These are phyloP conservation scores for Tulasnella sp. DNA, from an alignment of 768 basidiomycete species.

Conservation along the genomic window DNA sequence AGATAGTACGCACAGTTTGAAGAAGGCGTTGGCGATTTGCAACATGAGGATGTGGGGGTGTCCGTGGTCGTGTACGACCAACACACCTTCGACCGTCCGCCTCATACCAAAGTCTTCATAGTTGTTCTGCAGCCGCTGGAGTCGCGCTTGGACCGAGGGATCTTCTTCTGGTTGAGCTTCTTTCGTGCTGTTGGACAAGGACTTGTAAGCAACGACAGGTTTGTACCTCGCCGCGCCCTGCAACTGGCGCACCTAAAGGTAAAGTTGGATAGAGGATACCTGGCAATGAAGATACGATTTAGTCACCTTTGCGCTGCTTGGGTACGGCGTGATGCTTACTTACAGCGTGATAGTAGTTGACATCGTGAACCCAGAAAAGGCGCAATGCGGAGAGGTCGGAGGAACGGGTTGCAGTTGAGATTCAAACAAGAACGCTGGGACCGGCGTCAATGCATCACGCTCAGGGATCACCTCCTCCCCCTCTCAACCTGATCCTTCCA, in stretches of 20 bases:
- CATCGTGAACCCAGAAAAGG: conserved; percentile 26
- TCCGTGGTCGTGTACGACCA: conserved; percentile 93
- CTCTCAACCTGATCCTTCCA: neutral
- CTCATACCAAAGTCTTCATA: conserved; percentile 98
- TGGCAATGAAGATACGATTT: conserved; percentile 32
- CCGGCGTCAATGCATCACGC: neutral
- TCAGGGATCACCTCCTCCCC: neutral
- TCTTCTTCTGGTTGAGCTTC: conserved; percentile 98
- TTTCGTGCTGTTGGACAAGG: conserved; percentile 61
- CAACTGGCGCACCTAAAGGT: conserved; percentile 66
- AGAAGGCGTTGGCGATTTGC: conserved; percentile 98
- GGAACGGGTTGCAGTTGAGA: neutral
- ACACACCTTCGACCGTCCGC: conserved; percentile 82
- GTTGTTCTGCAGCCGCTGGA: conserved; percentile 91
- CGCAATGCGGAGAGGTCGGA: neutral
- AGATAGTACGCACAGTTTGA: conserved; percentile 75
- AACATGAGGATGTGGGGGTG: conserved; percentile 97
- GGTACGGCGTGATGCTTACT: neutral
- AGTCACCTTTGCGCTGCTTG: no score
- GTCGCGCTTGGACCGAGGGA: conserved; percentile 87
- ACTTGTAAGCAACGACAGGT: neutral
- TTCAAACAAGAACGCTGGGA: conserved; percentile 3
- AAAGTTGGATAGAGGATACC: conserved; percentile 85
- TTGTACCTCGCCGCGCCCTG: neutral
- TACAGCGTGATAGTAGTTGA: conserved; percentile 35